Base-by-base conservation (phyloP, 2,329 filamentous ascomycete species). In the Aspergillus fumigatiaffinis region DNA sequence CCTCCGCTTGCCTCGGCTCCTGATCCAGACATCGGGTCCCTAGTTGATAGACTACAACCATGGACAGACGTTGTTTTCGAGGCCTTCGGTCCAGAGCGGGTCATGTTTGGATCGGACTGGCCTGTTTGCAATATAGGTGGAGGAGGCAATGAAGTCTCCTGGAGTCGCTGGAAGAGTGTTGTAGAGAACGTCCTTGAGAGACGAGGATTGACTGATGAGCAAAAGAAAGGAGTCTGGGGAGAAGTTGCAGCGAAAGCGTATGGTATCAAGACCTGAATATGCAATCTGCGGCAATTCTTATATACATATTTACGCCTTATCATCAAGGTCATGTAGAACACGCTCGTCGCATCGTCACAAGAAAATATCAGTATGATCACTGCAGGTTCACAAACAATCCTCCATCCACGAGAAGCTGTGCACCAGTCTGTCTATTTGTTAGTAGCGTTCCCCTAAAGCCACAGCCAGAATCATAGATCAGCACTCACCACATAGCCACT, bases 41-140 rank as follows among this genome's bases (percentile, higher is more conserved):
- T 73, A 9, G 86, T 90, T 62, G 77, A 82, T 60, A 81, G 81
- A 44, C 79, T 90, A 21, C 79, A 82, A 57, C 87, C 87, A 25
- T 95, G 90, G 87, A 82, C 91, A 2, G 83, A 86, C 59, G 84
- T 88, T 53, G 77, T 92, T 0, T 83, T 95, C 53, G 82, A 86
- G 28, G 82, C 83, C 1, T 97, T 96, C 68, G 87, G 89, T 1
- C 77, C 88, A 0, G 71, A 79, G 23, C 82, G 91, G 61, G 82
- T 94, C 70, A 92, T 97, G 87, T 97, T 94, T 73, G 92, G 88
- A 25, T 92, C 89, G 62, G 92, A 97, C 73, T 97, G 93, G 93
- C 92, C 93, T 2, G 88, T 97, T 0, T 96, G 91, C 76, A 92
- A 91, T 60, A 77, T 91, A 35, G 84, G 84, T 0, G 83, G 82